These are phyloP conservation scores for Septoria linicola DNA, from an alignment of 2,329 filamentous ascomycete species.

Conservation along the genomic window DNA sequence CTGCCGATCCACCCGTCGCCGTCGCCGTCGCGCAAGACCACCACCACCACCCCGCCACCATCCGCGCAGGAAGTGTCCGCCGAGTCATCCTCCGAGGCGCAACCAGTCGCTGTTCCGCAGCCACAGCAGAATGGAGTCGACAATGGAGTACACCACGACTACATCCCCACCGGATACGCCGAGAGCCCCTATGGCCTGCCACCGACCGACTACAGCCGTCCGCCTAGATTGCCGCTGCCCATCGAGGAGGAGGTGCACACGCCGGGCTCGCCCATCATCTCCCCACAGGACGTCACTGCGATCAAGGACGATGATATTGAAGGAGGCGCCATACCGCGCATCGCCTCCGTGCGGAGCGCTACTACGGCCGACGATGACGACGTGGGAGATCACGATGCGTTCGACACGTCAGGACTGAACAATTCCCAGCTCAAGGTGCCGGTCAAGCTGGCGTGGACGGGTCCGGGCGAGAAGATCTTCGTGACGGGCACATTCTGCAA, in stretches of 20 bases:
- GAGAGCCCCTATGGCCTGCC: constrained; percentile 40
- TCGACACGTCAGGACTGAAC: constrained; percentile 57
- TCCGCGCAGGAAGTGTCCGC: constrained; percentile 15
- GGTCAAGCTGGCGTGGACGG: constrained; percentile 80
- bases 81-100: constrained; percentile 34
- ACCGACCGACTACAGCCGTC: constrained; percentile 57
- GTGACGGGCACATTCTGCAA: constrained; percentile 96
- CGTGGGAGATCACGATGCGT: constrained; percentile 63
- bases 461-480: constrained; percentile 79
- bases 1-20: constrained; percentile 28
- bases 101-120: constrained; percentile 42
- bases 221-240: constrained; percentile 84
- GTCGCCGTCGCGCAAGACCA: constrained; percentile 18
- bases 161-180: constrained; percentile 28
- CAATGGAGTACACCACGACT: constrained; percentile 24
- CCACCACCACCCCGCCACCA: constrained; percentile 19
- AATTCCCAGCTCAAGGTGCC: constrained; percentile 77
- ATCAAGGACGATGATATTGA: constrained; percentile 46
- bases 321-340: constrained; percentile 54
- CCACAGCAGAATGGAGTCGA: constrained; percentile 20
- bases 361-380: constrained; percentile 71
- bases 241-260: constrained; percentile 90
- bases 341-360: constrained; percentile 54
- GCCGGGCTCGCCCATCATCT: constrained; percentile 84
- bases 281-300: constrained; percentile 63